Evolutionary conservation across 2,329 filamentous ascomycete species (phyloP).

Genomic region (Botrytis sinoallii): DNA sequence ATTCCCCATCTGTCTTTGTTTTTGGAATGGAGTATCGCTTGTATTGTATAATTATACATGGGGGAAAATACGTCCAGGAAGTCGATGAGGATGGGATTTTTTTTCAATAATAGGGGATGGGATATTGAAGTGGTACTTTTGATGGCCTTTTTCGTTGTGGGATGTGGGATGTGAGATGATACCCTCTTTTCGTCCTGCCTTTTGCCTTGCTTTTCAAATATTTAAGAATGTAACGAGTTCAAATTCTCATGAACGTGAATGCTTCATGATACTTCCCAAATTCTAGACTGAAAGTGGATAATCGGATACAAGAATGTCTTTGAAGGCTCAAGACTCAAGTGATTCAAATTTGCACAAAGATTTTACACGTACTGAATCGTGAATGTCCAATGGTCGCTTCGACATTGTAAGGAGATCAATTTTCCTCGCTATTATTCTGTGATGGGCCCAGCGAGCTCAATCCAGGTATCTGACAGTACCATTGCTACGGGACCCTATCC

Average conservation of each 20-base stretch:
- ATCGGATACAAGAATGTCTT: background rate
- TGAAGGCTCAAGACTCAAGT: background rate
- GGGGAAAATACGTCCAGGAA: background rate
- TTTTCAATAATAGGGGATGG: background rate
- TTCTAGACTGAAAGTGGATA: too few relatives aligned
- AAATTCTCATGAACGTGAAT: too few relatives aligned
- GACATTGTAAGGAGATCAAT: background rate
- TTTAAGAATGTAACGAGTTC: background rate
- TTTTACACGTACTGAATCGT: background rate
- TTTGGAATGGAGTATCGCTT: background rate
- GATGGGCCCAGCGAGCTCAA: background rate
- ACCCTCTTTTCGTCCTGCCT: conserved; percentile 1
- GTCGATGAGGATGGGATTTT: background rate
- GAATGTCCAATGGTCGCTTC: background rate
- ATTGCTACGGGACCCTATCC: background rate
- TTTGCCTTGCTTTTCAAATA: background rate
- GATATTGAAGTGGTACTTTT: background rate
- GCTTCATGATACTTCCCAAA: background rate
- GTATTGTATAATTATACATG: background rate
- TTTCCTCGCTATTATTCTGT: background rate
- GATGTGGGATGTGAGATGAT: conserved; percentile 2
- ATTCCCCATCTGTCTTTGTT: background rate
- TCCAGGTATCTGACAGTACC: background rate
- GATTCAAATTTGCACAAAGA: background rate
- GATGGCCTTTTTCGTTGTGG: background rate